Percentiles rank a stretch among this genome's conserved stretches.
Conservation (phyloP, 345 rosid genomes). For the Populus nigra region DNA sequence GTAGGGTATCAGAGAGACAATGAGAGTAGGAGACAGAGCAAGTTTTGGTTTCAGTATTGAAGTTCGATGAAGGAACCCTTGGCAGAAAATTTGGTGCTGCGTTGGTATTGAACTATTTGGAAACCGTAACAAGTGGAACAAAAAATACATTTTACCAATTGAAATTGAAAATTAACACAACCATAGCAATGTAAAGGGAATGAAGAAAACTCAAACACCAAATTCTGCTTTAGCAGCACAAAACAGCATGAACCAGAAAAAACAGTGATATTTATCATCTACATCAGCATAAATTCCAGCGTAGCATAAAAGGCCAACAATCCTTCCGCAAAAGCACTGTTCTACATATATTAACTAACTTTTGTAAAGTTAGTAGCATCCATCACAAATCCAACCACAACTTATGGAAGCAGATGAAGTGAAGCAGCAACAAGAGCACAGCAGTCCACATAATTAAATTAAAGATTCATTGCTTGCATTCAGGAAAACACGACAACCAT, state of each 20-base stretch:
- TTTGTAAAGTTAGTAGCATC: conserved; percentile 18
- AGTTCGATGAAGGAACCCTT: too few species aligned
- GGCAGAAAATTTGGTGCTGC: too few species aligned
- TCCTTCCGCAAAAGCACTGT: conserved; percentile 5
- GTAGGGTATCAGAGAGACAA: too few species aligned
- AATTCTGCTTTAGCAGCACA: conserved; percentile 1
- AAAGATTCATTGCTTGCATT: conserved; percentile 36
- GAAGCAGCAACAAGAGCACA: conserved; percentile 43
- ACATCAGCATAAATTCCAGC: conserved; percentile 12
- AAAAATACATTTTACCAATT: neutral
- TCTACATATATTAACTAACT: conserved; percentile 13
- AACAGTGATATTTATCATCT: neutral
- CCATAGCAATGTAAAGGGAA: neutral
- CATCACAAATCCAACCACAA: conserved; percentile 27
- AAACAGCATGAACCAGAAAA: conserved; percentile 14
- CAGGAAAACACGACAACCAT: conserved; percentile 38
- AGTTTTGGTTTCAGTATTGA: too few species aligned
- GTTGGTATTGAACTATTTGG: neutral
- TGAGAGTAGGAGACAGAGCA: too few species aligned
- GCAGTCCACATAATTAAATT: conserved; percentile 36
- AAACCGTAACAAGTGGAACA: neutral
- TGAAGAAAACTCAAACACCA: conserved; percentile 1
- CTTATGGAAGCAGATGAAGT: conserved; percentile 26
- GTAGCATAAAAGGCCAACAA: conserved; percentile 16
- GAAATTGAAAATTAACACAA: neutral